Evolutionary conservation across 345 rosid species (phyloP).

Genomic region (Boechera stricta): DNA sequence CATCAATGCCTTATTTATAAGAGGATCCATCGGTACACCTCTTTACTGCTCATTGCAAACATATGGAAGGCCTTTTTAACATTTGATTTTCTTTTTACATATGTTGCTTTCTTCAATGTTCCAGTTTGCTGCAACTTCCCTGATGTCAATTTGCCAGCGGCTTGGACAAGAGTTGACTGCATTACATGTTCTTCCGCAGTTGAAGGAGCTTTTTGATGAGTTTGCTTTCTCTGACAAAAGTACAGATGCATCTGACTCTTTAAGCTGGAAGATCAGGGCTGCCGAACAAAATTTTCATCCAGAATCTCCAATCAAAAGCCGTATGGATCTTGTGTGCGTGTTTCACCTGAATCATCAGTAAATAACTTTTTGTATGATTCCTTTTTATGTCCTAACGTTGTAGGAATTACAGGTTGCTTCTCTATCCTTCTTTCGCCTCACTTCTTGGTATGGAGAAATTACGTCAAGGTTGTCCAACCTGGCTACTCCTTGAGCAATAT

Average conservation of each 20-base stretch:
- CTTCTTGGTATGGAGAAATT: constrained; percentile 95
- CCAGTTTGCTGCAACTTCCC: constrained; percentile 80
- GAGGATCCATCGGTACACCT: constrained; percentile 12
- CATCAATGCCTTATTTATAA: not conserved
- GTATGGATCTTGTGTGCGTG: constrained; percentile 94
- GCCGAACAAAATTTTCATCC: constrained; percentile 51
- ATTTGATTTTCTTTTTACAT: constrained; percentile 25
- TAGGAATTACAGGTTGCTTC: constrained; percentile 67
- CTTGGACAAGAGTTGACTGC: constrained; percentile 93
- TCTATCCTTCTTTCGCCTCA: constrained; percentile 88
- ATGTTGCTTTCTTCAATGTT: constrained; percentile 39
- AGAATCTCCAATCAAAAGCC: constrained; percentile 75
- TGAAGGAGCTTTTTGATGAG: constrained; percentile 89
- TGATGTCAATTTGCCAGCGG: constrained; percentile 79
- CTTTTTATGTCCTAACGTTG: constrained; percentile 33
- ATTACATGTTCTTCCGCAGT: constrained; percentile 84
- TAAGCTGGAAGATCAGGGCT: constrained; percentile 55
- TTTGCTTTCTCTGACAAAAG: constrained; percentile 90
- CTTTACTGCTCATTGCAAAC: constrained; percentile 21
- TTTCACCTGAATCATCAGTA: constrained; percentile 31
- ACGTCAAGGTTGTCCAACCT: constrained; percentile 89
- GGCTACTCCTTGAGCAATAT: constrained; percentile 97
- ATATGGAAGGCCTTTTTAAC: constrained; percentile 18
- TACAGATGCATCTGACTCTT: constrained; percentile 53
- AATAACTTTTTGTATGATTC: constrained; percentile 16